Percentiles rank a stretch among this genome's conserved stretches.
These are phyloP conservation scores for Camellia lanceoleosa DNA, from an alignment of 148 eudicot genomes.

Conservation along the genomic window DNA sequence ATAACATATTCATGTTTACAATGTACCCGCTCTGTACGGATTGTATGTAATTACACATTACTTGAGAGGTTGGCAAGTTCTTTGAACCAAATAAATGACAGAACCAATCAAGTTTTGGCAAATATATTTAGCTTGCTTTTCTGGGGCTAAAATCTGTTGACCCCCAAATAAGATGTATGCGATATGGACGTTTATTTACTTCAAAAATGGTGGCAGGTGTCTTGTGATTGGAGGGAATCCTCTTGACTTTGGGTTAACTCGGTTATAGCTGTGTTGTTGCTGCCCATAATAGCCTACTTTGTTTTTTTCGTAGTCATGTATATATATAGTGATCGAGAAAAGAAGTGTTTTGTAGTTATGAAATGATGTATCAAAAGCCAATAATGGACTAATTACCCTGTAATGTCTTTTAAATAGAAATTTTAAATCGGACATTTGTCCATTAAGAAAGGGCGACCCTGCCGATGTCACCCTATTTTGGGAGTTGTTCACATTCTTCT, in stretches of 20 bases:
- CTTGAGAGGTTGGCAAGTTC: neutral
- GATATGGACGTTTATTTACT: neutral
- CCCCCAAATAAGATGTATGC: neutral
- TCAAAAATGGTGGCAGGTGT: neutral
- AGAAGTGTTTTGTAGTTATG: no score
- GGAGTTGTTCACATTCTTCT: no score
- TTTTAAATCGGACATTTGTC: no score
- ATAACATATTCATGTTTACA: neutral
- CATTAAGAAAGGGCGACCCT: no score
- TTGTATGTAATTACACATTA: neutral
- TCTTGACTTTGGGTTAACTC: neutral
- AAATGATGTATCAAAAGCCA: no score
- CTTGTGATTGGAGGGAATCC: neutral
- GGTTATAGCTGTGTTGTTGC: neutral
- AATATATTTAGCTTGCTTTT: neutral
- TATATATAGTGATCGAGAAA: neutral
- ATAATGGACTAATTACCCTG: no score
- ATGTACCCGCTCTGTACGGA: neutral
- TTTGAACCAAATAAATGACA: neutral
- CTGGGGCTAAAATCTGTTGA: neutral
- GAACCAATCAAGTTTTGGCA: neutral
- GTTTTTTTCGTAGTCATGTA: neutral
- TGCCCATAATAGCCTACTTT: neutral
- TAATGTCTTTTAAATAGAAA: no score
- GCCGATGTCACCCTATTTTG: no score